Evolutionary conservation across 208 protist species (phyloP), one percentile per base, ranked within the genome.

Genomic region (Leishmania amazonensis): DNA sequence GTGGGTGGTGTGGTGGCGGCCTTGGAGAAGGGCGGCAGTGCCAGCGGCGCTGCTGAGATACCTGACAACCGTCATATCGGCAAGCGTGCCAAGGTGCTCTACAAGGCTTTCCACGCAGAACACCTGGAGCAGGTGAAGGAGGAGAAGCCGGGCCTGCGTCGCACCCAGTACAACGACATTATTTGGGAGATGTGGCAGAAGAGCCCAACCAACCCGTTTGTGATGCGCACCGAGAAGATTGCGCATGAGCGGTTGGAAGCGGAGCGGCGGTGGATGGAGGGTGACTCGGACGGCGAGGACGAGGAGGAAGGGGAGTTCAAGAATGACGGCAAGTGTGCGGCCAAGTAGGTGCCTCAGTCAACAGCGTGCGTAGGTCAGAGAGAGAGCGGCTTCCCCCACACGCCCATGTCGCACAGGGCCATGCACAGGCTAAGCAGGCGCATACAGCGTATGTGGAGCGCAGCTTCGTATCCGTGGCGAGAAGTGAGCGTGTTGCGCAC

Each of bases 131-230:
- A 45, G 11, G 79, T 98, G 58, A 94, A 94, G 83, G 92, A 96
- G 80, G 92, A 95, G 88, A 83, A 87, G 28, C 93, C 92, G 1
- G 88, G 89, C 53, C 74, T 98, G 81, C 92, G 93, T 31, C 91
- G 91, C 62, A 85, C 95, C 73, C 95, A 98, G 88, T 98, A 98
- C 91, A 96, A 96, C 82, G 92, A 97, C 65, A 60, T 96, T 45
- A 80, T 98, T 9, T 98, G 95, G 93, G 91, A 96, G 78, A 91
- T 95, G 90, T 98, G 95, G 95, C 91, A 91, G 83, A 96, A 96
- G 88, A 90, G 83, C 76, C 83, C 90, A 19, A 68, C 76, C 45
- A 98, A 98, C 72, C 95, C 95, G 62, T 97, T 98, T 88, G 95
- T 96, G 73, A 87, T 92, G 86, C 93, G 95, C 76, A 93, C 47